Percentiles rank a stretch among this genome's conserved stretches.
Conservation (phyloP, 2,329 filamentous ascomycete species). For the Diaporthe caulivora region DNA sequence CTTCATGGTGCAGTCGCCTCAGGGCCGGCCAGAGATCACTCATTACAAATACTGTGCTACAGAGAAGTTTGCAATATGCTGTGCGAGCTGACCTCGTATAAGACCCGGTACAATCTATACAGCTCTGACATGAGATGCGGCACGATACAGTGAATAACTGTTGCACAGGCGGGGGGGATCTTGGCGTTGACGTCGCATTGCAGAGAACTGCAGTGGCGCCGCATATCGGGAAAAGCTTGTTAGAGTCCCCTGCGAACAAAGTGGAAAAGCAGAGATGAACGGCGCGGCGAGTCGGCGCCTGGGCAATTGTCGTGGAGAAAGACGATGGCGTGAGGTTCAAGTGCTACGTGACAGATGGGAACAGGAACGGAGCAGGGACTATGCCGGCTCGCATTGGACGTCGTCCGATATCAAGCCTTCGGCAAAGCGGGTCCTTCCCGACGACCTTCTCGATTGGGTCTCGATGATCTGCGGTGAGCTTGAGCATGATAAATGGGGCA, state of each 20-base stretch:
- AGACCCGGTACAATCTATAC: neutral
- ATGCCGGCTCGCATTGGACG: neutral
- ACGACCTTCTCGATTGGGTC: conserved; percentile 25
- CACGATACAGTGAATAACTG: neutral
- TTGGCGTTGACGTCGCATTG: conserved; percentile 11
- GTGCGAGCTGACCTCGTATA: neutral
- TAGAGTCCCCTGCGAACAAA: neutral
- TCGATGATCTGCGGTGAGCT: conserved; percentile 15
- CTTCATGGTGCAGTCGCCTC: neutral
- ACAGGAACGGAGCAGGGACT: conserved; percentile 5
- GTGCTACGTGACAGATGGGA: neutral
- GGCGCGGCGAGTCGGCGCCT: neutral
- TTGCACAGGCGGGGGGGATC: neutral
- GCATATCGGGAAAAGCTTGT: conserved; percentile 18
- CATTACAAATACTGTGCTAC: too few species aligned
- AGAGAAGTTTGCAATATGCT: neutral
- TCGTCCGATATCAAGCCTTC: conserved; percentile 26
- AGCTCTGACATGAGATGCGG: neutral
- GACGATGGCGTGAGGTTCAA: neutral
- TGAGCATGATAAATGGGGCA: too few species aligned
- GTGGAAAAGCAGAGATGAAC: neutral
- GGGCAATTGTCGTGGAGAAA: neutral
- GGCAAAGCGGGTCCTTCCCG: conserved; percentile 24
- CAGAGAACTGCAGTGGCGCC: conserved; percentile 3
- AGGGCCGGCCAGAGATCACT: too few species aligned